Evolutionary conservation across 1,284 basidiomycete genomes (phyloP).

Genomic region (Cystobasidiaceae sp.): DNA sequence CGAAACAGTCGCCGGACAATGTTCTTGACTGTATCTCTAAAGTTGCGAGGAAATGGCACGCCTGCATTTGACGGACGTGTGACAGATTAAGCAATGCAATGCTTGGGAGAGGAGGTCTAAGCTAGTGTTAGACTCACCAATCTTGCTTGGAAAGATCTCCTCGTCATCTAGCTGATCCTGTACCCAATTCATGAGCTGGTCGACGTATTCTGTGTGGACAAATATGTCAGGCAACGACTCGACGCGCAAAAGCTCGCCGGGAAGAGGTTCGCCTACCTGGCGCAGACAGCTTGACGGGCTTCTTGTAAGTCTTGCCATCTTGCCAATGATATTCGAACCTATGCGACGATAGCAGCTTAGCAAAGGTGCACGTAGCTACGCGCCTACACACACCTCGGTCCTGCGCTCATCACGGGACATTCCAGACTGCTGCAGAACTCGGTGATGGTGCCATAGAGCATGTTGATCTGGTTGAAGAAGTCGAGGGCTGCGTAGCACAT

Average conservation of each 20-base stretch:
- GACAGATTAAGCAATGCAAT: not conserved
- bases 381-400: conserved; percentile 66
- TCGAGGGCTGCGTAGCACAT: conserved; percentile 39
- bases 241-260: not conserved
- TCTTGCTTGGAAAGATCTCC: conserved; percentile 85
- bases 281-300: conserved; percentile 86
- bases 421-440: conserved; percentile 94
- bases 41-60: conserved; percentile 85
- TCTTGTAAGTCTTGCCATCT: conserved; percentile 83
- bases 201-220: conserved; percentile 83
- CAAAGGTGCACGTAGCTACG: not conserved
- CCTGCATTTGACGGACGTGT: conserved; percentile 53
- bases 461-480: conserved; percentile 45
- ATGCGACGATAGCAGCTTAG: not conserved
- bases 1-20: conserved; percentile 90
- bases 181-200: conserved; percentile 98
- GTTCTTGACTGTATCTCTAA: conserved; percentile 83
- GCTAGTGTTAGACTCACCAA: conserved; percentile 55
- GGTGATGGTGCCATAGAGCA: conserved; percentile 78
- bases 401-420: conserved; percentile 99
- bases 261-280: conserved; percentile 50
- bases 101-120: not conserved
- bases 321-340: conserved; percentile 99
- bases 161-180: conserved; percentile 91
- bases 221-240: not conserved